Evolutionary conservation across 2,329 filamentous ascomycete genomes (phyloP).

Genomic region (Hymenoscyphus occultus): DNA sequence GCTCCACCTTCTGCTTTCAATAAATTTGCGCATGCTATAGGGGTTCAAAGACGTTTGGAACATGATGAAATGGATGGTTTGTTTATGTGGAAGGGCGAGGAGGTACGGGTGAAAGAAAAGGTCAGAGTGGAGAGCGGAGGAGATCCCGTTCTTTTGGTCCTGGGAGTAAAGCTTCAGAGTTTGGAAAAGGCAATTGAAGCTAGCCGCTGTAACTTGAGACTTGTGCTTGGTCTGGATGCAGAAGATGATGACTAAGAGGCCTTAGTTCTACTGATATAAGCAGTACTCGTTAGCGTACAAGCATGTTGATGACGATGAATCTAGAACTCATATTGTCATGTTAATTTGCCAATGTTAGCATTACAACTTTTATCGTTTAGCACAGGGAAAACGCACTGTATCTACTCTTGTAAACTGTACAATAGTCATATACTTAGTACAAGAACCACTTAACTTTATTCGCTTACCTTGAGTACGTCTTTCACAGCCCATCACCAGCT

Average conservation of each 20-base stretch:
- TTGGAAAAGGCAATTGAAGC: conserved; percentile 70
- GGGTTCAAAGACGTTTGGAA: conserved; percentile 59
- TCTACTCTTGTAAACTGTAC: too few species aligned
- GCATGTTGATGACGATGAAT: neutral
- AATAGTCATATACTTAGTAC: too few species aligned
- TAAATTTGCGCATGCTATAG: conserved; percentile 69
- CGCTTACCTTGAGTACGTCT: too few species aligned
- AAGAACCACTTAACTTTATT: too few species aligned
- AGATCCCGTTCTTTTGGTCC: conserved; percentile 79
- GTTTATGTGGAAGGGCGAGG: conserved; percentile 62
- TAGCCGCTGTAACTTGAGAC: conserved; percentile 67
- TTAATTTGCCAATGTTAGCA: neutral
- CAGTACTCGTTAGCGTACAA: neutral
- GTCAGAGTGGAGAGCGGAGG: conserved; percentile 71
- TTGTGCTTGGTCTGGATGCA: conserved; percentile 62
- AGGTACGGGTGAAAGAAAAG: conserved; percentile 87
- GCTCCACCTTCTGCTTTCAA: conserved; percentile 59
- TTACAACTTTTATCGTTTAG: too few species aligned
- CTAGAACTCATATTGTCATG: neutral
- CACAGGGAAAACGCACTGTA: too few species aligned
- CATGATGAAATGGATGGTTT: conserved; percentile 79
- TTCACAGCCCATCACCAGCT: too few species aligned
- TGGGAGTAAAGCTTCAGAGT: conserved; percentile 79
- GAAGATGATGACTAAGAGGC: conserved; percentile 7
- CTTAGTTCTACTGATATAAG: neutral